phyloP scores from a whole-genome alignment of 2,329 filamentous ascomycete species.

The Rhytidhysteron rufulum region DNA sequence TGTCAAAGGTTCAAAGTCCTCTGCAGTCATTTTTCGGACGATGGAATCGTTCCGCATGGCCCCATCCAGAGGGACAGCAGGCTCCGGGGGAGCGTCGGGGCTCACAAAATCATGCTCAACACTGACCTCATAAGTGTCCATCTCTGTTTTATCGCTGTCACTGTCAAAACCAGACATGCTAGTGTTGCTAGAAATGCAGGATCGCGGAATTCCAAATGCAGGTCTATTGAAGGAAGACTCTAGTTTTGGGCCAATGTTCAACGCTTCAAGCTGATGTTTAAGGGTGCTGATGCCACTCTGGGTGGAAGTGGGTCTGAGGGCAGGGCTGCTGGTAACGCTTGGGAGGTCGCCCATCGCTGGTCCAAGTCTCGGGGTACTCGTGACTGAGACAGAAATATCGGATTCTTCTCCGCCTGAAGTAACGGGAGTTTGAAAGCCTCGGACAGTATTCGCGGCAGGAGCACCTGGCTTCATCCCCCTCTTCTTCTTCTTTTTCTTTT shows the following conservation, averaged over 20 bases:
- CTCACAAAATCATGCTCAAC: slow-evolving; percentile 84
- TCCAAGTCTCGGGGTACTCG: slow-evolving; percentile 40
- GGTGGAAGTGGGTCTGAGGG: slow-evolving; percentile 47
- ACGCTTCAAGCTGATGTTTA: slow-evolving; percentile 73
- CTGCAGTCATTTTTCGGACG: slow-evolving; percentile 80
- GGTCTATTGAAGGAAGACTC: slow-evolving; percentile 50
- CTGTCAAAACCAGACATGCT: slow-evolving; percentile 56
- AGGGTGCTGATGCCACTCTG: slow-evolving; percentile 75
- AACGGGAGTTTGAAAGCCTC: slow-evolving; percentile 49
- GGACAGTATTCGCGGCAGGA: slow-evolving; percentile 34
- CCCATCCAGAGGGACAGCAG: slow-evolving; percentile 39
- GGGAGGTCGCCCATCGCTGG: slow-evolving; percentile 41
- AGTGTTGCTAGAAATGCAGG: slow-evolving; percentile 51
- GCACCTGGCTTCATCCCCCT: slow-evolving; percentile 24
- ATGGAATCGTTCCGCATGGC: slow-evolving; percentile 52
- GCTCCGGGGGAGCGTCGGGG: slow-evolving; percentile 45
- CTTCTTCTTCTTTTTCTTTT: slow-evolving; percentile 38
- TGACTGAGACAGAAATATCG: slow-evolving; percentile 43
- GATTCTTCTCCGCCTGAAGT: slow-evolving; percentile 55
- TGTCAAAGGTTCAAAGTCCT: slow-evolving; percentile 84
- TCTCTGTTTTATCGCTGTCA: slow-evolving; percentile 67
- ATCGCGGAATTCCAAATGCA: slow-evolving; percentile 24
- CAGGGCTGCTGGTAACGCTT: slow-evolving; percentile 51
- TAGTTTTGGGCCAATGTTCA: slow-evolving; percentile 62
- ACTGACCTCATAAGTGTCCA: slow-evolving; percentile 79